Conservation (phyloP, 805 yeast genomes). For the Helenozyma rhizophorensis region DNA sequence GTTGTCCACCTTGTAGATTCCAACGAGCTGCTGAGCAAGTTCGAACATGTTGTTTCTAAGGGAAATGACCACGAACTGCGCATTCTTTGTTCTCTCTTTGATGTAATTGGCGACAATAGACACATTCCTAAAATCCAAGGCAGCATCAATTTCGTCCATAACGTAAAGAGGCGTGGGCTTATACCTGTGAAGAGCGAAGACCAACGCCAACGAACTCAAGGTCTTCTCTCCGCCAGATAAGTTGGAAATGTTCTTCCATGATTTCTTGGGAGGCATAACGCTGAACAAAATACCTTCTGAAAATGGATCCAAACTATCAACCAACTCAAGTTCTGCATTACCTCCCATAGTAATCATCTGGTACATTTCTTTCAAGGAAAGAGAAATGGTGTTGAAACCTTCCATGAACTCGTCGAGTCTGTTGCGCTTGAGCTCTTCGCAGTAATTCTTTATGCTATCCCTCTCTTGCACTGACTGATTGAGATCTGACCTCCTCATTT, state of each 20-base stretch:
- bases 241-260: slow-evolving; percentile 94
- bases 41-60: slow-evolving; percentile 97
- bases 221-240: slow-evolving; percentile 98
- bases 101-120: slow-evolving; percentile 97
- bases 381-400: slow-evolving; percentile 83
- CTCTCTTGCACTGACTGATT: slow-evolving; percentile 63
- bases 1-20: slow-evolving; percentile 89
- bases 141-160: slow-evolving; percentile 99
- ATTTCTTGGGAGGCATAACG: slow-evolving; percentile 98
- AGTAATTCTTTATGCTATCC: slow-evolving; percentile 55
- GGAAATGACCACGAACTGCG: slow-evolving; percentile 94
- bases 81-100: slow-evolving; percentile 91
- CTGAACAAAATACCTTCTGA: slow-evolving; percentile 94
- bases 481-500: slow-evolving; percentile 58
- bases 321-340: slow-evolving; percentile 93
- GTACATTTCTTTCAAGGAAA: slow-evolving; percentile 92
- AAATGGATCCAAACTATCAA: slow-evolving; percentile 95
- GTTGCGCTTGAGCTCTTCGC: slow-evolving; percentile 67
- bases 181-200: slow-evolving; percentile 91
- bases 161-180: slow-evolving; percentile 97
- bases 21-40: slow-evolving; percentile 88
- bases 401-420: slow-evolving; percentile 88
- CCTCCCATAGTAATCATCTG: slow-evolving; percentile 99
- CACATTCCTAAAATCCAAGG: slow-evolving; percentile 93
- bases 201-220: slow-evolving; percentile 87